These are phyloP conservation scores for Moesziomyces parantarcticus DNA, from an alignment of 1,284 basidiomycete species.

Conservation along the genomic window DNA sequence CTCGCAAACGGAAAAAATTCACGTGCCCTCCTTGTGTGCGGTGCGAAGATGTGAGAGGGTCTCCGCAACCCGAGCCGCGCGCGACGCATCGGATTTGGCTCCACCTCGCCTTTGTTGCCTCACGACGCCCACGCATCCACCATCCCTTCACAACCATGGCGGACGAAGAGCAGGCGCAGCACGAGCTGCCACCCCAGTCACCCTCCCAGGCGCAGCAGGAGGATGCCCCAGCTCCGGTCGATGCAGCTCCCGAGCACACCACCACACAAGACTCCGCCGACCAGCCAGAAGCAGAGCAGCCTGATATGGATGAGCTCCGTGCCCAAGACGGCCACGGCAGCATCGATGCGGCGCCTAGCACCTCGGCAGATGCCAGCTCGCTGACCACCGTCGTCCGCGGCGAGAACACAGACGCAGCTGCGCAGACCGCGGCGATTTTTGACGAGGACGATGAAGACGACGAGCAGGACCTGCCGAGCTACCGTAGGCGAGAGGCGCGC, in stretches of 20 bases:
- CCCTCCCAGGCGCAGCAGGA: background rate
- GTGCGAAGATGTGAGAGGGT: background rate
- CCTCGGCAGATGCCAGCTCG: slow-evolving; percentile 8
- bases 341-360: slow-evolving; percentile 24
- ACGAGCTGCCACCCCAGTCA: slow-evolving; percentile 15
- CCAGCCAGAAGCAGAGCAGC: slow-evolving; percentile 1
- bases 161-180: slow-evolving; percentile 26
- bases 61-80: background rate
- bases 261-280: slow-evolving; percentile 1
- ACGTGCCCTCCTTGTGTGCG: slow-evolving; percentile 22
- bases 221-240: background rate
- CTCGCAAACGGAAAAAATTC: background rate
- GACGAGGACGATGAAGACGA: slow-evolving; percentile 35
- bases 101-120: background rate
- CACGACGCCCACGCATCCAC: background rate
- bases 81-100: slow-evolving; percentile 1
- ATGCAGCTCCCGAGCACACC: background rate
- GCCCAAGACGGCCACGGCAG: slow-evolving; percentile 10
- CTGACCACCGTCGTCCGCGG: slow-evolving; percentile 25
- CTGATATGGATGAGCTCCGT: slow-evolving; percentile 2
- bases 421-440: slow-evolving; percentile 40
- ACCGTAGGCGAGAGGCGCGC: slow-evolving; percentile 28
- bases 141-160: slow-evolving; percentile 16
- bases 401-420: slow-evolving; percentile 31
- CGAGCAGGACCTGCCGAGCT: slow-evolving; percentile 30